A percentile compares a stretch with the other conserved stretches of the same genome.
Evolutionary conservation across 2,329 filamentous ascomycete genomes (phyloP).

Genomic region (Parascedosporium putredinis): DNA sequence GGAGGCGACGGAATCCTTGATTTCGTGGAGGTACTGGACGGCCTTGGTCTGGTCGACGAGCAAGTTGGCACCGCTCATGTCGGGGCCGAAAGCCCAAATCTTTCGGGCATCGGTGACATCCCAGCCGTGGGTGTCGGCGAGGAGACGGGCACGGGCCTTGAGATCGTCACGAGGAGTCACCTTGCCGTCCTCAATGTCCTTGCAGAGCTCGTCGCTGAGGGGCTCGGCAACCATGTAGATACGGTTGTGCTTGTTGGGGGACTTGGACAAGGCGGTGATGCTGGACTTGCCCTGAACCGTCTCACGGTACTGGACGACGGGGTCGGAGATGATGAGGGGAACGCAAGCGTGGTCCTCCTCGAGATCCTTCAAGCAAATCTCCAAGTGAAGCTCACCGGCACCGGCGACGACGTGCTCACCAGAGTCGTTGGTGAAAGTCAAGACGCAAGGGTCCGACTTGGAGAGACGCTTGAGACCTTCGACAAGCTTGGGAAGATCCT

Average conservation of each 20-base stretch:
- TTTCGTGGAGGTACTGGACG: conserved; percentile 99
- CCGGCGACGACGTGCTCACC: conserved; percentile 99
- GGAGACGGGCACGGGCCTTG: conserved; percentile 92
- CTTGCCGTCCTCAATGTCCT: conserved; percentile 85
- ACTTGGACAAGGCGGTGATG: conserved; percentile 98
- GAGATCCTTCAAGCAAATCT: conserved; percentile 99
- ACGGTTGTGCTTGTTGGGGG: conserved; percentile 99
- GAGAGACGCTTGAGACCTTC: conserved; percentile 99
- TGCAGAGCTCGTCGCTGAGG: conserved; percentile 80
- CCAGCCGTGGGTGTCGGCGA: conserved; percentile 97
- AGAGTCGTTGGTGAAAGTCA: conserved; percentile 79
- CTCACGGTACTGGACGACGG: conserved; percentile 98
- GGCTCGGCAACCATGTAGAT: conserved; percentile 91
- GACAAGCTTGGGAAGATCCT: conserved; percentile 98
- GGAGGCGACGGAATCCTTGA: conserved; percentile 99
- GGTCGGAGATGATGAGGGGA: conserved; percentile 94
- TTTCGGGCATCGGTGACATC: conserved; percentile 99
- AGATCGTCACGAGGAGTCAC: conserved; percentile 94
- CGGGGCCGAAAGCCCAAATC: conserved; percentile 99
- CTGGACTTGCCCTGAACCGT: conserved; percentile 74
- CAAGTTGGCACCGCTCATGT: conserved; percentile 96
- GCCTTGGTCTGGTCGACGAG: conserved; percentile 99
- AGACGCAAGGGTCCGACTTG: conserved; percentile 98
- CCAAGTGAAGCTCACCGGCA: conserved; percentile 98
- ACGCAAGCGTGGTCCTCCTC: conserved; percentile 99